Conservation (phyloP, 352 stramenopile species). For the Phytophthora idaei region DNA sequence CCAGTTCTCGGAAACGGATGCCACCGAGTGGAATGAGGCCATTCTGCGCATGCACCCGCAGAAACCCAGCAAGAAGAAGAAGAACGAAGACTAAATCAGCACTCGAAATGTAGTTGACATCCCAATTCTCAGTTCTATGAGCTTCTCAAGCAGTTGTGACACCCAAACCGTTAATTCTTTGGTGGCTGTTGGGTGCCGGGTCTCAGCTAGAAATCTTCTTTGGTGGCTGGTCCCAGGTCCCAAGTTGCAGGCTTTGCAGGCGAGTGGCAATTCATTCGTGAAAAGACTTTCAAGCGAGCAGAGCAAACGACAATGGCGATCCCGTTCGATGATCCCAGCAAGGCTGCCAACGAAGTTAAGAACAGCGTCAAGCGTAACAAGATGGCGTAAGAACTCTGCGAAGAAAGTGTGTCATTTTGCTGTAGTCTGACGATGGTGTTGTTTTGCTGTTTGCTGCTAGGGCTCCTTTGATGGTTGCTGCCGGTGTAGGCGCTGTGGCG, state of each 20-base stretch:
- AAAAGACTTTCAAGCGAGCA: conserved; percentile 5
- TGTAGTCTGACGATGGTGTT: background rate
- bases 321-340: conserved; percentile 37
- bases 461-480: conserved; percentile 30
- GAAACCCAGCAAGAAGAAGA: conserved; percentile 33
- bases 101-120: background rate
- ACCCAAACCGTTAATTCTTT: conserved; percentile 5
- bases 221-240: conserved; percentile 4
- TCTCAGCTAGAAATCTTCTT: conserved; percentile 10
- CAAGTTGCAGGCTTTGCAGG: background rate
- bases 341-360: conserved; percentile 39
- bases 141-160: conserved; percentile 12
- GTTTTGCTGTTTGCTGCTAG: conserved; percentile 9
- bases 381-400: conserved; percentile 28
- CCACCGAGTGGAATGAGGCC: conserved; percentile 60
- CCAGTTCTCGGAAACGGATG: conserved; percentile 55
- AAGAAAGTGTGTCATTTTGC: background rate
- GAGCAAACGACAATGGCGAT: conserved; percentile 22
- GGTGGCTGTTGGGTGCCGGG: conserved; percentile 4
- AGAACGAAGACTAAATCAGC: conserved; percentile 10
- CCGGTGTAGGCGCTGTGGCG: conserved; percentile 31
- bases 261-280: conserved; percentile 5
- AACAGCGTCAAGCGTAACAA: conserved; percentile 43
- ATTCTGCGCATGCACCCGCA: conserved; percentile 52
- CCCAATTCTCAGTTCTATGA: background rate